These are phyloP conservation scores for Rhizoclosmatium globosum DNA, from an alignment of 192 early-diverging fungal species.

Conservation along the genomic window DNA sequence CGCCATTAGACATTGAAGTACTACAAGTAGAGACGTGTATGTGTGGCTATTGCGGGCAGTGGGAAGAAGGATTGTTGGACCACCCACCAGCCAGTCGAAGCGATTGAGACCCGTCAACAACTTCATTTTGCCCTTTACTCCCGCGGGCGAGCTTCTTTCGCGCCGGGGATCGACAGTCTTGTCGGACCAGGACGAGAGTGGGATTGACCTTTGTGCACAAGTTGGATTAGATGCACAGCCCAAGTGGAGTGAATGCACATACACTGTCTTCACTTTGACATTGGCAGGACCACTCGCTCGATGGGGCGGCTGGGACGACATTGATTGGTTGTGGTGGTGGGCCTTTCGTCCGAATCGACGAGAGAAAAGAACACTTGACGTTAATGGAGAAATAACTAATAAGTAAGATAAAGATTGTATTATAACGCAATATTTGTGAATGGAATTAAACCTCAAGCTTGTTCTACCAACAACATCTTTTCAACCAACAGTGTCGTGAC, in stretches of 20 bases:
- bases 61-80: not conserved
- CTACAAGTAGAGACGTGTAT: not conserved
- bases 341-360: no score
- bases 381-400: no score
- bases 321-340: no score
- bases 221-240: no score
- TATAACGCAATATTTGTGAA: no score
- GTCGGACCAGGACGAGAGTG: slow-evolving; percentile 4
- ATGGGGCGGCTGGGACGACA: no score
- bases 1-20: not conserved
- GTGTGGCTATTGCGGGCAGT: not conserved
- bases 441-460: no score
- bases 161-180: not conserved
- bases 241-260: no score
- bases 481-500: slow-evolving; percentile 8
- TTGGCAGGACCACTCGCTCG: no score
- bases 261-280: no score
- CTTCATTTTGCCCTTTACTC: slow-evolving; percentile 37
- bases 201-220: not conserved
- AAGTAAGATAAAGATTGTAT: no score
- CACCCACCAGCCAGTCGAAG: slow-evolving; percentile 18
- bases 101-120: slow-evolving; percentile 16
- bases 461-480: slow-evolving; percentile 13
- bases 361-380: no score
- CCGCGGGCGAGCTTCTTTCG: not conserved